These are phyloP conservation scores for Pseudonectria buxi DNA, from an alignment of 2,329 filamentous ascomycete species.

Conservation along the genomic window DNA sequence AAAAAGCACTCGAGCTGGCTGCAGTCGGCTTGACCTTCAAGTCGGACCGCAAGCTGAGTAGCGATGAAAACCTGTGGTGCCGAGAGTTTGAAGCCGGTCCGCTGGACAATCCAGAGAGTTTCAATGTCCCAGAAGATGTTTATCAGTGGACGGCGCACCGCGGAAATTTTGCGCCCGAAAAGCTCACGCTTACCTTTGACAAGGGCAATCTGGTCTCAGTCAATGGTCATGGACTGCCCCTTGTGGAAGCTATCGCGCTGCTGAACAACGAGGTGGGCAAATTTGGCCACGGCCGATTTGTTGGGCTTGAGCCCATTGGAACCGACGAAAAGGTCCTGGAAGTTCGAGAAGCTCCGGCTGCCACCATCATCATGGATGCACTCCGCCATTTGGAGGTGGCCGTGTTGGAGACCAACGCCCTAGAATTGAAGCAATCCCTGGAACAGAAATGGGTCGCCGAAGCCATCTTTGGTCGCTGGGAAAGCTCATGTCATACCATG, in stretches of 20 bases:
- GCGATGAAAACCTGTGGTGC: conserved; percentile 3
- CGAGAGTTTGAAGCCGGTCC: conserved; percentile 2
- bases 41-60: conserved; percentile 3
- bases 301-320: conserved; percentile 2
- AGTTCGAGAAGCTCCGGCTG: conserved; percentile 2
- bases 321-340: conserved; percentile 3
- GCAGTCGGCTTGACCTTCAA: conserved; percentile 4
- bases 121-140: conserved; percentile 3
- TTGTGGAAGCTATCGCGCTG: conserved; percentile 1
- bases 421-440: conserved; percentile 4
- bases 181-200: conserved; percentile 1
- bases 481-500: conserved; percentile 2
- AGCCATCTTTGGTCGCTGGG: conserved; percentile 3
- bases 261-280: conserved; percentile 3
- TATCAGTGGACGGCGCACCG: conserved; percentile 1
- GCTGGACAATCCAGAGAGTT: conserved; percentile 1
- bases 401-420: conserved; percentile 1
- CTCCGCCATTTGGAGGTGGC: conserved; percentile 3
- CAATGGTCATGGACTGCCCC: conserved; percentile 1
- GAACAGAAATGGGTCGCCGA: conserved; percentile 3
- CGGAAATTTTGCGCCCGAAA: not conserved
- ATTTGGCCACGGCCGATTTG: conserved; percentile 3
- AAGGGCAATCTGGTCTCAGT: conserved; percentile 2
- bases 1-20: conserved; percentile 2
- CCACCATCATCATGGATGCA: conserved; percentile 5